Percentiles rank a stretch among this genome's conserved stretches.
Evolutionary conservation across 2,329 filamentous ascomycete genomes (phyloP).

Genomic region (Aschersonia sp.): DNA sequence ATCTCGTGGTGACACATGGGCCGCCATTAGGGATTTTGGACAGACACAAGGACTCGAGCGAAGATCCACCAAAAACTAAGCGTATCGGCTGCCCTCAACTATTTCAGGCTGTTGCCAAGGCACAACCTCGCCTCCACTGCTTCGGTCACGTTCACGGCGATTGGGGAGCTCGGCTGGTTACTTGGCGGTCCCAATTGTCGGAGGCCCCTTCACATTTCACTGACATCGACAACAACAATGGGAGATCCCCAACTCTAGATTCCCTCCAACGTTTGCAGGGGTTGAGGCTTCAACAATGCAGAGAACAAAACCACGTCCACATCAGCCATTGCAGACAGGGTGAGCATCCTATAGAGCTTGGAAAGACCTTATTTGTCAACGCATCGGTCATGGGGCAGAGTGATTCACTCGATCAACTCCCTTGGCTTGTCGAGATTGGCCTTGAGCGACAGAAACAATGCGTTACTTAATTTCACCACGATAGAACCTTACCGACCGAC

Average conservation of each 20-base stretch:
- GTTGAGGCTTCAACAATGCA: not conserved
- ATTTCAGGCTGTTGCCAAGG: constrained; percentile 13
- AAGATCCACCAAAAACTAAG: constrained; percentile 1
- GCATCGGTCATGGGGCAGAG: not conserved
- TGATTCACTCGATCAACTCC: not conserved
- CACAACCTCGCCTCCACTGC: constrained; percentile 19
- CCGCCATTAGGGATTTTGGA: constrained; percentile 39
- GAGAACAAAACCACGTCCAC: not conserved
- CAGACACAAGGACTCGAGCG: constrained; percentile 1
- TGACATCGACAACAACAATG: constrained; percentile 28
- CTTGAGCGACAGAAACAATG: not conserved
- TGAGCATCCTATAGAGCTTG: not conserved
- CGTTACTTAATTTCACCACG: not conserved
- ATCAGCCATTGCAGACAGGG: not conserved
- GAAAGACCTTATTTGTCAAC: not conserved
- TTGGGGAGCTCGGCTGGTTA: constrained; percentile 27
- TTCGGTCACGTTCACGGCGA: constrained; percentile 19
- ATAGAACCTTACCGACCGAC: too few relatives aligned
- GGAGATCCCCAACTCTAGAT: not conserved
- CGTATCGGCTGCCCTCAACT: constrained; percentile 16
- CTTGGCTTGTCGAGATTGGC: not conserved
- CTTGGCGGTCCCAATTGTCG: constrained; percentile 22
- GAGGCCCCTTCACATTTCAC: constrained; percentile 26
- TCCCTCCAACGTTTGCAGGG: not conserved
- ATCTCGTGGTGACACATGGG: constrained; percentile 40